Conservation (phyloP, 768 basidiomycete species). For the Astraeus odoratus region DNA sequence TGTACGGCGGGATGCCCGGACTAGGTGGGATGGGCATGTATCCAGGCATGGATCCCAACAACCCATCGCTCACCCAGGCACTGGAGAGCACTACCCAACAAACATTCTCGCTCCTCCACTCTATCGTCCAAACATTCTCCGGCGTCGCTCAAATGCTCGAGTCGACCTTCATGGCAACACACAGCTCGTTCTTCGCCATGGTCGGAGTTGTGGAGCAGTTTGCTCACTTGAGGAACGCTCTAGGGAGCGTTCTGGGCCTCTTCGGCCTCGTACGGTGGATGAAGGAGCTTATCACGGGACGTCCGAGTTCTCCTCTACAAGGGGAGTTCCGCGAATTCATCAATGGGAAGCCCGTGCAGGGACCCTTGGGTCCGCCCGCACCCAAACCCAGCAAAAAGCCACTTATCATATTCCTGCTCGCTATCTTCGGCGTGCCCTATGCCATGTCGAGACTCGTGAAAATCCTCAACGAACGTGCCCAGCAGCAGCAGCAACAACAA, state of each 20-base stretch:
- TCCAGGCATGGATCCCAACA: slow-evolving; percentile 40
- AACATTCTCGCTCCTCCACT: slow-evolving; percentile 90
- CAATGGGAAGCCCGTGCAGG: slow-evolving; percentile 53
- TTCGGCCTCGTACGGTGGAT: slow-evolving; percentile 90
- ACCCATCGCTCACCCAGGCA: slow-evolving; percentile 73
- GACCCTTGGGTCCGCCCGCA: slow-evolving; percentile 30
- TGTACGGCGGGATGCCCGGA: slow-evolving; percentile 32
- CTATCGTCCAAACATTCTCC: slow-evolving; percentile 90
- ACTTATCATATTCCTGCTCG: slow-evolving; percentile 86
- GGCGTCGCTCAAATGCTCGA: slow-evolving; percentile 98
- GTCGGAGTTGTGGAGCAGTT: slow-evolving; percentile 96
- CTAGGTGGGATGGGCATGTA: slow-evolving; percentile 36
- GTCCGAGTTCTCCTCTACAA: slow-evolving; percentile 38
- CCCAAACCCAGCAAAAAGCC: slow-evolving; percentile 84
- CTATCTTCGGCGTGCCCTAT: slow-evolving; percentile 88
- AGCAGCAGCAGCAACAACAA: slow-evolving; percentile 32
- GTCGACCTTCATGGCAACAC: slow-evolving; percentile 94
- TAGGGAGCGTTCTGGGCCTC: slow-evolving; percentile 88
- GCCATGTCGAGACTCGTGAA: slow-evolving; percentile 88
- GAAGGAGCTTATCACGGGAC: slow-evolving; percentile 51
- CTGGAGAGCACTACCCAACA: slow-evolving; percentile 86
- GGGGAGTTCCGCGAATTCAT: slow-evolving; percentile 75
- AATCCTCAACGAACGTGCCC: slow-evolving; percentile 60
- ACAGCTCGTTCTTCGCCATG: slow-evolving; percentile 94
- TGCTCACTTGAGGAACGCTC: slow-evolving; percentile 81